Conservation (phyloP, 345 rosid species). For the Noccaea caerulescens region DNA sequence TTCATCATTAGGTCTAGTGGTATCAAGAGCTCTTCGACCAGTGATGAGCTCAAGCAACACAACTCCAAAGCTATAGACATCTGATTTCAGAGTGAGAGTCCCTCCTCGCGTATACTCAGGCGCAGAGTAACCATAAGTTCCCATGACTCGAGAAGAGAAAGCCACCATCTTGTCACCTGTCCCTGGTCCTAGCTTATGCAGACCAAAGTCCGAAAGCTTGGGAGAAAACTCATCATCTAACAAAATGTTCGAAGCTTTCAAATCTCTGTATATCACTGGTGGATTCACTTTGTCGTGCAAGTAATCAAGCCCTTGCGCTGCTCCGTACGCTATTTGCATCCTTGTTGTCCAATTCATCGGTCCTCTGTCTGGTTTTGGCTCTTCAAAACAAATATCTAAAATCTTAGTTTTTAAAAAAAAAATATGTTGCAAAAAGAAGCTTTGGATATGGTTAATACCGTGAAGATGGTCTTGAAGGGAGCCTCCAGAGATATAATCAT, state of each 20-base stretch:
- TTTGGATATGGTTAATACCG: constrained; percentile 43
- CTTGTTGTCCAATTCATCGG: constrained; percentile 65
- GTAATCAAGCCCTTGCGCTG: constrained; percentile 73
- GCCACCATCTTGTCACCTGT: constrained; percentile 49
- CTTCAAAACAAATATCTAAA: constrained; percentile 39
- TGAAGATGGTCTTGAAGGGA: constrained; percentile 58
- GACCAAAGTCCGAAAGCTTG: constrained; percentile 69
- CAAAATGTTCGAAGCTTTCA: constrained; percentile 68
- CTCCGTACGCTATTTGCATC: constrained; percentile 63
- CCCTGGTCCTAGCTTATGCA: constrained; percentile 57
- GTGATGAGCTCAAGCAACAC: constrained; percentile 75
- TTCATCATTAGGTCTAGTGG: constrained; percentile 62
- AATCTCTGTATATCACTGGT: constrained; percentile 61
- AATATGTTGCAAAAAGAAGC: background rate
- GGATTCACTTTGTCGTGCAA: constrained; percentile 62
- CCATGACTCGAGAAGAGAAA: constrained; percentile 58
- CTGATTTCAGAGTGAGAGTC: constrained; percentile 59
- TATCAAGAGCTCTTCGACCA: constrained; percentile 71
- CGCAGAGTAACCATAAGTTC: constrained; percentile 77
- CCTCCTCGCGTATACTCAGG: constrained; percentile 75
- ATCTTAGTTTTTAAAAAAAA: background rate
- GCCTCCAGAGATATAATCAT: constrained; percentile 56
- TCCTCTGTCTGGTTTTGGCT: constrained; percentile 28
- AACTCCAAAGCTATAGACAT: constrained; percentile 84
- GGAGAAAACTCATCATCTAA: constrained; percentile 55